Base-by-base conservation (phyloP, 164 flowering plant species). In the Protea cynaroides region DNA sequence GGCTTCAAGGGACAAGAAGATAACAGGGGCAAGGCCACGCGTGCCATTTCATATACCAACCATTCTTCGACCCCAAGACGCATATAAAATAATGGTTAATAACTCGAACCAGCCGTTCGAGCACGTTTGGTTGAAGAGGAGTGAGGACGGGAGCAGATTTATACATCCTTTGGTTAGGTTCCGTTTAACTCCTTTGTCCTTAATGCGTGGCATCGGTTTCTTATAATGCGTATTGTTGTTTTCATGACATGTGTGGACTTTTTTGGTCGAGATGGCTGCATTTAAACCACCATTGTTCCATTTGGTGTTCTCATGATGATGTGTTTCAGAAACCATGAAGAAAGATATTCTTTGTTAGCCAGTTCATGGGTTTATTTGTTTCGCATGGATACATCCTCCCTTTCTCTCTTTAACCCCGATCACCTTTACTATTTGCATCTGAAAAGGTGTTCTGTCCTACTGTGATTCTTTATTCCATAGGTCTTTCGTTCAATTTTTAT, bases 71-170 rank as follows among this genome's bases (percentile, higher is more conserved):
- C 96, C 99, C 6, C 99, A 95, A 58, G 84, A 87, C 24, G 84
- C 81, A 80, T 87, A 69, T 62, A 82, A 75, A 46, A 92, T 95
- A 11, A 29, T 86, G 65, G 96, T 88, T 65, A 83, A 95, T 62
- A 95, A 95, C 74, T 53, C 80, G 8, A 95, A 95, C 65, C 78
- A 80, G 78, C 95, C 94, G 0, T 92, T 87, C 71, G 81, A 90
- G 65, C 99, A 95, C 75, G 96, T 92, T 49, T 90, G 94, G 98
- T 68, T 95, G 86, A 76, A 84, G 76, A 88, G 67, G 80, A 82
- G 83, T 66, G 94, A 95, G 63, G 99, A 95, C 69, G 91, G 81
- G 8, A 74, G 66, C 58, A 73, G 83, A 72, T 73, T 76, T 64
- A 56, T 89, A 51, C 99, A 95, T 78, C 99, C 98, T 21, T 63